Evolutionary conservation across 441 rosid genomes (phyloP), one percentile per base, ranked within the genome.

Genomic region (Lepidium campestre): DNA sequence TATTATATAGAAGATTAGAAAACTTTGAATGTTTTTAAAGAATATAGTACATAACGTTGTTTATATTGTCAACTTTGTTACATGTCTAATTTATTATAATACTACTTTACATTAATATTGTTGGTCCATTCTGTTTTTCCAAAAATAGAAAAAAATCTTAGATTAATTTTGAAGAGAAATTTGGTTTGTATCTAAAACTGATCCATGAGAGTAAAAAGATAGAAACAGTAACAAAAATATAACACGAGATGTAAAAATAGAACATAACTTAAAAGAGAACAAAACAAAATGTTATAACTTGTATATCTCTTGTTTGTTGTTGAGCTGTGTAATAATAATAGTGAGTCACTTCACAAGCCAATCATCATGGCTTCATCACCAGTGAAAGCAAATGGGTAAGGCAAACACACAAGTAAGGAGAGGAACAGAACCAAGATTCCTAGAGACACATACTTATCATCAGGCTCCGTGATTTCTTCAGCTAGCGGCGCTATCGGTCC

Each of bases 401-500:
- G 94, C 61, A 89, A 79, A 79, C 96, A 90, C 48, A 86, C 88
- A 72, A 90, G 80, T 81, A 88, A 80, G 44, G 96, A 93, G 50
- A 86, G 77, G 13, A 86, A 42, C 75, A 88, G 78, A 78, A 88
- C 90, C 32, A 81, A 15, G 36, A 89, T 61, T 32, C 97, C 97
- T 48, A 90, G 78, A 19, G 67, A 75, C 52, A 85, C 78, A 45
- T 83, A 77, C 59, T 83, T 86, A 23, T 85, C 73, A 6, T 84
- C 91, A 39, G 96, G 96, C 66, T 76, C 84, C 0, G 83, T 80
- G 57, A 89, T 79, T 75, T 93, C 97, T 79, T 90, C 96, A 0
- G 87, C 84, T 1, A 87, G 77, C 10, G 95, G 97, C 31, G 96
- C 87, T 32, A 87, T 83, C 1, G 99, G 96, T 29, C 89, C 93